Evolutionary conservation across 768 basidiomycete species (phyloP).

Genomic region (Tylopilus cervinicoccineus): DNA sequence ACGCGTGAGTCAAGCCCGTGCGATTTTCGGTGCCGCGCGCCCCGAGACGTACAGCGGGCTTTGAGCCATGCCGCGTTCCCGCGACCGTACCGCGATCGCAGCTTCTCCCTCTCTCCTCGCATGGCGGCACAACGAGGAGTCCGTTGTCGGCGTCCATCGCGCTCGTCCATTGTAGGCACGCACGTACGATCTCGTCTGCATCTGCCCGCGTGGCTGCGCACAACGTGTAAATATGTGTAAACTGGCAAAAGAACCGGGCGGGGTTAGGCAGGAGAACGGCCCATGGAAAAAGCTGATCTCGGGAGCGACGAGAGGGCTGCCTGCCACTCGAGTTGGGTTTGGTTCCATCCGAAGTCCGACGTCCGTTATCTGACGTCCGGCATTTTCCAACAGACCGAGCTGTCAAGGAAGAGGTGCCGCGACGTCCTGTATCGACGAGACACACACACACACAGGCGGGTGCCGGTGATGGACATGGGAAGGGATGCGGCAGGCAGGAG

Average conservation of each 20-base stretch:
- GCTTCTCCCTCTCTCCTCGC: slow-evolving; percentile 2
- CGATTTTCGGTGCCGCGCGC: not conserved
- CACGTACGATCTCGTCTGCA: slow-evolving; percentile 10
- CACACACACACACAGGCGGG: not conserved
- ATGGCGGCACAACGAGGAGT: slow-evolving; percentile 13
- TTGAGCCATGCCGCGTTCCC: slow-evolving; percentile 15
- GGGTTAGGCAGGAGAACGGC: slow-evolving; percentile 18
- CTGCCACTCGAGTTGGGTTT: slow-evolving; percentile 3
- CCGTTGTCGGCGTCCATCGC: slow-evolving; percentile 11
- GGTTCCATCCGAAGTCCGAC: slow-evolving; percentile 4
- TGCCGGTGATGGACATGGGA: slow-evolving; percentile 6
- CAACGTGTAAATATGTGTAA: slow-evolving; percentile 6
- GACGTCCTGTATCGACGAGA: not conserved
- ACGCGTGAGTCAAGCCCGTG: slow-evolving; percentile 2
- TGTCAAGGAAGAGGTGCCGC: slow-evolving; percentile 3
- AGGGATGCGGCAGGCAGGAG: not conserved
- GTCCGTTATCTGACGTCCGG: slow-evolving; percentile 9
- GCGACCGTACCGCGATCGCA: slow-evolving; percentile 28
- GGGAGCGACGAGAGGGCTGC: slow-evolving; percentile 21
- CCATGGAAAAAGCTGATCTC: slow-evolving; percentile 21
- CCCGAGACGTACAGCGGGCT: slow-evolving; percentile 10
- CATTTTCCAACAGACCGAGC: slow-evolving; percentile 10
- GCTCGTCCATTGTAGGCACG: not conserved
- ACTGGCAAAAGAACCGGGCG: slow-evolving; percentile 13
- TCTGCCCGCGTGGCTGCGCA: not conserved